These are phyloP conservation scores for Tulasnella calospora DNA, from an alignment of 768 basidiomycete genomes.

Conservation along the genomic window DNA sequence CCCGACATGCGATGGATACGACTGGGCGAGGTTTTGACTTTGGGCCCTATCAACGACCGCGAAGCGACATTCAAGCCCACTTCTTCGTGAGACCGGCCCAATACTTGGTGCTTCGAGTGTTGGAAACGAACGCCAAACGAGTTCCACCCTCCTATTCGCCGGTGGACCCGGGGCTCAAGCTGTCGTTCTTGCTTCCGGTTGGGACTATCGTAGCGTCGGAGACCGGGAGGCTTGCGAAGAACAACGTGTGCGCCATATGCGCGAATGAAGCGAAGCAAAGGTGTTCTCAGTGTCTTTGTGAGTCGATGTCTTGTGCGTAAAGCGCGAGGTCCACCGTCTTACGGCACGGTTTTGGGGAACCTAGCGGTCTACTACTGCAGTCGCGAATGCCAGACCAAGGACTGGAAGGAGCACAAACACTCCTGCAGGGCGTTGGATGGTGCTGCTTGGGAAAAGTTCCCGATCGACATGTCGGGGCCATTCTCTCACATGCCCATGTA, in stretches of 20 bases:
- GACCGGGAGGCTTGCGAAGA: conserved; percentile 39
- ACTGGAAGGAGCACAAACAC: conserved; percentile 42
- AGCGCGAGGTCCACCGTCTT: background rate
- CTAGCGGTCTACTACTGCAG: conserved; percentile 10
- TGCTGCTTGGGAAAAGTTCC: conserved; percentile 40
- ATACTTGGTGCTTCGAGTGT: conserved; percentile 36
- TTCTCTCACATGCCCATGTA: too few species aligned
- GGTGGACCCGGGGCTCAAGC: conserved; percentile 33
- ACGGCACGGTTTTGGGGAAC: background rate
- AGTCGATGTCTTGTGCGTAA: background rate
- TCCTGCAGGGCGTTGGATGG: conserved; percentile 41
- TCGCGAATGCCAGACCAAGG: conserved; percentile 41
- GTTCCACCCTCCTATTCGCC: conserved; percentile 33
- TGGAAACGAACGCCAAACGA: conserved; percentile 37
- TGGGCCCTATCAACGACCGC: background rate
- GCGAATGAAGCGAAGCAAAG: conserved; percentile 37
- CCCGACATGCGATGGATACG: background rate
- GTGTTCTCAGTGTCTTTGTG: conserved; percentile 38
- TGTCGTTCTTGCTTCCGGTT: conserved; percentile 41
- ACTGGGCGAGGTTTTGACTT: background rate
- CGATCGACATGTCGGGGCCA: conserved; percentile 23
- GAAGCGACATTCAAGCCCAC: background rate
- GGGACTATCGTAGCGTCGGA: conserved; percentile 39
- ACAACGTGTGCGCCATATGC: conserved; percentile 41
- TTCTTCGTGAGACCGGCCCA: conserved; percentile 28